Conservation (phyloP, 352 stramenopile species). For the Blastocystis sp. region DNA sequence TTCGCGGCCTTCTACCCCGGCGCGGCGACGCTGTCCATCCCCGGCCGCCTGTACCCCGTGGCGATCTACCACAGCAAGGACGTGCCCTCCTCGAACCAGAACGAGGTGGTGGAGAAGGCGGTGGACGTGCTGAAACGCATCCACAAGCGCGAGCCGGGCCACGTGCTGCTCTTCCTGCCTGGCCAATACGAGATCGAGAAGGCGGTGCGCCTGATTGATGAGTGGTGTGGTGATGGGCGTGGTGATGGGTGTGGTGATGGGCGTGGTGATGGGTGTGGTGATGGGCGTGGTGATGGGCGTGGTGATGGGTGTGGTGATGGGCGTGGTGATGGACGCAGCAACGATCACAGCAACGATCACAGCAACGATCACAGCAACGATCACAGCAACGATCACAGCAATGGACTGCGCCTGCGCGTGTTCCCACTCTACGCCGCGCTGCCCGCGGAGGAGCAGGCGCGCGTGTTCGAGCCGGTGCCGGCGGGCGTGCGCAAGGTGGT, state of each 20-base stretch:
- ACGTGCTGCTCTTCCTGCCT: constrained; percentile 82
- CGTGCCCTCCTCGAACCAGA: constrained; percentile 76
- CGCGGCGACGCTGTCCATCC: constrained; percentile 75
- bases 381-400: too few relatives aligned
- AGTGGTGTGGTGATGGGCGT: constrained; percentile 39
- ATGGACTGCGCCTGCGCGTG: constrained; percentile 66
- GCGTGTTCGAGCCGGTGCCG: constrained; percentile 77
- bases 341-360: too few relatives aligned
- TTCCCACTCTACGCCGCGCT: constrained; percentile 82
- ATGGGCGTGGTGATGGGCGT: background rate
- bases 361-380: too few relatives aligned
- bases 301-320: constrained; percentile 1
- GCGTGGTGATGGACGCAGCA: background rate
- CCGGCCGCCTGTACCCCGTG: constrained; percentile 79
- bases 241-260: constrained; percentile 1
- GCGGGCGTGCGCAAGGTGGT: constrained; percentile 81
- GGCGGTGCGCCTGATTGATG: constrained; percentile 77
- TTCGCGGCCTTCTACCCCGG: constrained; percentile 81
- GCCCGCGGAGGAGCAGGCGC: constrained; percentile 78
- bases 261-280: background rate
- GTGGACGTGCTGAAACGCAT: constrained; percentile 82
- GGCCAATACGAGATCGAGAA: constrained; percentile 82
- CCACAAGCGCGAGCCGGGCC: constrained; percentile 77
- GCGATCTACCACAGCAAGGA: constrained; percentile 78
- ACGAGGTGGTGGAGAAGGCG: constrained; percentile 76